phyloP scores from a whole-genome alignment of 257 asterid genomes.

The Lycium barbarum region DNA sequence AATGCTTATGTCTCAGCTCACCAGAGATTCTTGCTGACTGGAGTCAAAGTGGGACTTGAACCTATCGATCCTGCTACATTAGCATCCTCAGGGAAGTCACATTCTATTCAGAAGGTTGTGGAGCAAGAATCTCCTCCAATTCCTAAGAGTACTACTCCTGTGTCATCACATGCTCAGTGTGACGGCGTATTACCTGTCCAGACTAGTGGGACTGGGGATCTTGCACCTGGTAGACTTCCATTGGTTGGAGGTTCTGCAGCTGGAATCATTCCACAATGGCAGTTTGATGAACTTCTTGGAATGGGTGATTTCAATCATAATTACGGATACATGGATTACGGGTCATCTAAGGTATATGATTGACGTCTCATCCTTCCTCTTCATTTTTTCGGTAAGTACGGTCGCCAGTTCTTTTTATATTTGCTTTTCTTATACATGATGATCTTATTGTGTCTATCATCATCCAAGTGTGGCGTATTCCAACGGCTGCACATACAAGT shows the following conservation, averaged over 20 bases:
- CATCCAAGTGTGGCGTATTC: neutral
- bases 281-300: constrained; percentile 73
- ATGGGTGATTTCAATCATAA: constrained; percentile 57
- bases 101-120: constrained; percentile 42
- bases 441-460: neutral
- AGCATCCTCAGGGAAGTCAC: constrained; percentile 51
- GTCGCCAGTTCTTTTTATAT: neutral
- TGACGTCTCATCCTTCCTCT: neutral
- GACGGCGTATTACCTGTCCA: constrained; percentile 45
- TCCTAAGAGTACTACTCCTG: constrained; percentile 36
- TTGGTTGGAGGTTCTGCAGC: constrained; percentile 62
- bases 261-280: constrained; percentile 75
- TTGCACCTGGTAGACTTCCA: constrained; percentile 45
- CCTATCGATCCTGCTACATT: constrained; percentile 54
- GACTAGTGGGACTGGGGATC: constrained; percentile 36
- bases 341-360: constrained; percentile 75
- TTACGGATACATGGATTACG: constrained; percentile 55
- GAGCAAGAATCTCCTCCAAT: constrained; percentile 43
- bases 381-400: neutral
- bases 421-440: neutral
- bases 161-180: constrained; percentile 45
- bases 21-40: constrained; percentile 85
- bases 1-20: constrained; percentile 75
- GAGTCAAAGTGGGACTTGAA: constrained; percentile 87
- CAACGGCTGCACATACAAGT: neutral